Conservation (phyloP, 2,329 filamentous ascomycete genomes). For the Monilinia polystroma region DNA sequence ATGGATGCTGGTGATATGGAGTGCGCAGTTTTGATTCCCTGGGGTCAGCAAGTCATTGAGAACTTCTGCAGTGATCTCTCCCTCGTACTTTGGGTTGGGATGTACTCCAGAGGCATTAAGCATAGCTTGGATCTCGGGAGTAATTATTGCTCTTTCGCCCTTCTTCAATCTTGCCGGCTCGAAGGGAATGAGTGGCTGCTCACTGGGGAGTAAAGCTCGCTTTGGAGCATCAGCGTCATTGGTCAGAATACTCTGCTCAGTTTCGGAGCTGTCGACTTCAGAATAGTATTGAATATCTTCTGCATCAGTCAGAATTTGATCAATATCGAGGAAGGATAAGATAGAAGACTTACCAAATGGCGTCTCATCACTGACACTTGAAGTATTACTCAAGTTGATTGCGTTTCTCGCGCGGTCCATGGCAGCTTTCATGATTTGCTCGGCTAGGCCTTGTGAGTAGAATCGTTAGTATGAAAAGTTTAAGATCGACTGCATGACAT, state of each 20-base stretch:
- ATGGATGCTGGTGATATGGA: conserved; percentile 12
- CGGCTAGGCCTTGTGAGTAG: background rate
- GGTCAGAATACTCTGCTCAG: background rate
- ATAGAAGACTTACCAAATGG: background rate
- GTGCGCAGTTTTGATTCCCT: background rate
- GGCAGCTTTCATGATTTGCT: conserved; percentile 1
- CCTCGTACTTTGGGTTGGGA: conserved; percentile 18
- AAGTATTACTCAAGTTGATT: background rate
- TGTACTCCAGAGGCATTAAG: background rate
- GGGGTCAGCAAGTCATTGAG: background rate
- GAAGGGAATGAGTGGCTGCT: conserved; percentile 8
- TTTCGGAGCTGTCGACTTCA: background rate
- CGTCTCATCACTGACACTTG: background rate
- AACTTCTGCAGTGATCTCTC: conserved; percentile 9
- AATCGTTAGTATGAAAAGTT: background rate
- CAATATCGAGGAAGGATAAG: background rate
- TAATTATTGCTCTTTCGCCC: conserved; percentile 1
- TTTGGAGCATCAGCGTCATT: background rate
- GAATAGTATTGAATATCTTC: background rate
- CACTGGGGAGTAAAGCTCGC: background rate
- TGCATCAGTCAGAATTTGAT: background rate
- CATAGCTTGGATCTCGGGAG: conserved; percentile 6
- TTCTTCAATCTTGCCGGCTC: background rate
- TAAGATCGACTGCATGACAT: background rate
- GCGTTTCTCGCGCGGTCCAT: background rate